These are phyloP conservation scores for Mrakiaceae sp. DNA, from an alignment of 1,284 basidiomycete genomes.

Conservation along the genomic window DNA sequence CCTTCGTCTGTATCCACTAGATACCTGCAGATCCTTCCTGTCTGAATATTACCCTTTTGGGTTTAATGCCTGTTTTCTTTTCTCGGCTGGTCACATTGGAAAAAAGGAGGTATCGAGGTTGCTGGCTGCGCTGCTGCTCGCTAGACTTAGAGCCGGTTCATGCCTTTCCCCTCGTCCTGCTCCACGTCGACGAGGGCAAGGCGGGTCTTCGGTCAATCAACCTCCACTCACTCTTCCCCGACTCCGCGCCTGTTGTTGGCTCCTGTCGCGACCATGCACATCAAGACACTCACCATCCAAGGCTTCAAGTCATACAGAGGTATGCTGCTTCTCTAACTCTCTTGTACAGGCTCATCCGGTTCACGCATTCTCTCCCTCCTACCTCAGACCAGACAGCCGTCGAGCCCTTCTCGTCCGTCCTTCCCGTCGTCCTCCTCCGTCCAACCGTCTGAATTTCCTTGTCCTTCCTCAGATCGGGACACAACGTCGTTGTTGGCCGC, in stretches of 20 bases:
- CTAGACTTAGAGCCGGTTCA: too few relatives aligned
- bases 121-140: too few relatives aligned
- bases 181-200: neutral
- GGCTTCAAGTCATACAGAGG: constrained; percentile 38
- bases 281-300: constrained; percentile 86
- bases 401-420: constrained; percentile 41
- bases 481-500: constrained; percentile 88
- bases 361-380: constrained; percentile 75
- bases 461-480: constrained; percentile 49
- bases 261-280: constrained; percentile 43
- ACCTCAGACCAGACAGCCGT: constrained; percentile 42
- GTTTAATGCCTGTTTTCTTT: neutral
- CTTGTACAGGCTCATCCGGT: constrained; percentile 20
- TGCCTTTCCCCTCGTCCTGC: neutral
- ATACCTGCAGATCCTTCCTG: too few relatives aligned
- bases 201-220: neutral
- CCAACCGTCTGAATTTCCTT: constrained; percentile 12
- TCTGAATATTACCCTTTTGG: too few relatives aligned
- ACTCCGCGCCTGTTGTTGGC: neutral
- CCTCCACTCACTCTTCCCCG: neutral
- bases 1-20: too few relatives aligned
- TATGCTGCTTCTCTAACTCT: too few relatives aligned
- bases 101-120: neutral
- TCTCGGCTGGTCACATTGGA: neutral
- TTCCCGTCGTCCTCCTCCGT: constrained; percentile 1